Evolutionary conservation across 2,329 filamentous ascomycete species (phyloP), one percentile per base, ranked within the genome.

Genomic region (Monilinia fructicola): DNA sequence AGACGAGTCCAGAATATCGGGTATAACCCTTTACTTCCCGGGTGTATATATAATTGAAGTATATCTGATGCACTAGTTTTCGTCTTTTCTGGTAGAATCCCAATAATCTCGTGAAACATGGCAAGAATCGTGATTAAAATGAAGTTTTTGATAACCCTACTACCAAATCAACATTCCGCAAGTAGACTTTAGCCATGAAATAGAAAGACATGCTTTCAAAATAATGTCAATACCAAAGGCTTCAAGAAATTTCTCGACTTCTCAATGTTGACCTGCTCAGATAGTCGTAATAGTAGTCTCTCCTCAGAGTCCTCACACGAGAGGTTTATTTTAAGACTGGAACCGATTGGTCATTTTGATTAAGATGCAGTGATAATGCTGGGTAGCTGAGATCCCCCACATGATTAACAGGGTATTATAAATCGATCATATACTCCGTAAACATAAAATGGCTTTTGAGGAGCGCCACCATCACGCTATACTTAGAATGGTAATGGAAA

Each of bases 371-470:
- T 56, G 23, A 42, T 60, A 48, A 18, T 28, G 28, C 21, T 38
- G 21, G 12, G 3, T 60, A 48, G 28, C 28, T 54, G 16, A 63
- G 50, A 54, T 54, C 26, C 38, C 38, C 50, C 50, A 63, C 23
- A 7, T n/a, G 48, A 54, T 40, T 63, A 54, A 42, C 60, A 63
- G 38, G 50, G 60, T 63, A 54, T 31, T 40, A 18, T 42, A 21
- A 18, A 63, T 63, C 60, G 50, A 42, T 63, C 48, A 38, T 42
- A 28, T 50, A n/a, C n/a, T n/a, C n/a, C n/a, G n/a, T n/a, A 54
- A 16, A 50, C 23, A 16, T 54, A 12, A 54, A 28, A 44, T 23
- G 23, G 48, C 18, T 44, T 31, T 44, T 18, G 18, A 44, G 35
- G 11, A n/a, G 56, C 44, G 56, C 42, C 56, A 60, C 42, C 14